These are phyloP conservation scores for Acrodontium crateriforme DNA, from an alignment of 2,329 filamentous ascomycete genomes.

Conservation along the genomic window DNA sequence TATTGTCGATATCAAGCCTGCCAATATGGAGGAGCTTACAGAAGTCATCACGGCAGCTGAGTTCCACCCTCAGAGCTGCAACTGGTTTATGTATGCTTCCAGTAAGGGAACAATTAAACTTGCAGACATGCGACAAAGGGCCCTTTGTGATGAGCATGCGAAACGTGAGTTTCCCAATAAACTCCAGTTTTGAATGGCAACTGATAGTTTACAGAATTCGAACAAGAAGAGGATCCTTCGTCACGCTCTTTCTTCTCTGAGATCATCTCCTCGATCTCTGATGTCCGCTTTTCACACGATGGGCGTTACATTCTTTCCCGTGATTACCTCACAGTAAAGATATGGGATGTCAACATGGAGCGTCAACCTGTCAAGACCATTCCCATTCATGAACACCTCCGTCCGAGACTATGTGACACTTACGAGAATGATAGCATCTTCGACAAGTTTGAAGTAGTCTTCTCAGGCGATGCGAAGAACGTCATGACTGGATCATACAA, in stretches of 20 bases:
- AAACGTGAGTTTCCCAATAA: conserved; percentile 53
- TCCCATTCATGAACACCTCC: conserved; percentile 92
- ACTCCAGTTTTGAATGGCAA: conserved; percentile 4
- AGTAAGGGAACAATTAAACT: conserved; percentile 98
- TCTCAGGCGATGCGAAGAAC: conserved; percentile 95
- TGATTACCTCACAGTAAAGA: conserved; percentile 97
- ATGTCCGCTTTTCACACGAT: conserved; percentile 93
- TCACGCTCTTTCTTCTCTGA: conserved; percentile 98
- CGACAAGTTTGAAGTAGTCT: conserved; percentile 98
- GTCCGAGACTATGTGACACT: conserved; percentile 87
- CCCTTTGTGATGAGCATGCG: conserved; percentile 85
- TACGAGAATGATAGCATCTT: conserved; percentile 99
- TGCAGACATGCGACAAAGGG: conserved; percentile 95
- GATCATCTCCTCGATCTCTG: conserved; percentile 98
- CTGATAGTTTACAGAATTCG: conserved; percentile 56
- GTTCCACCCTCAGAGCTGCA: conserved; percentile 93
- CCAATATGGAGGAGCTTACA: conserved; percentile 98
- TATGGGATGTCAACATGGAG: conserved; percentile 99
- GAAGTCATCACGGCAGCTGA: conserved; percentile 98
- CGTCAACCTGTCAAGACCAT: conserved; percentile 95
- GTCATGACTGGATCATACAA: conserved; percentile 99
- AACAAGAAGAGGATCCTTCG: conserved; percentile 94
- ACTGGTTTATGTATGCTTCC: conserved; percentile 99
- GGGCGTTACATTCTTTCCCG: conserved; percentile 94
- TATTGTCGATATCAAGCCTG: conserved; percentile 98